Conservation (phyloP, 2,329 filamentous ascomycete genomes). For the Monilinia aucupariae region DNA sequence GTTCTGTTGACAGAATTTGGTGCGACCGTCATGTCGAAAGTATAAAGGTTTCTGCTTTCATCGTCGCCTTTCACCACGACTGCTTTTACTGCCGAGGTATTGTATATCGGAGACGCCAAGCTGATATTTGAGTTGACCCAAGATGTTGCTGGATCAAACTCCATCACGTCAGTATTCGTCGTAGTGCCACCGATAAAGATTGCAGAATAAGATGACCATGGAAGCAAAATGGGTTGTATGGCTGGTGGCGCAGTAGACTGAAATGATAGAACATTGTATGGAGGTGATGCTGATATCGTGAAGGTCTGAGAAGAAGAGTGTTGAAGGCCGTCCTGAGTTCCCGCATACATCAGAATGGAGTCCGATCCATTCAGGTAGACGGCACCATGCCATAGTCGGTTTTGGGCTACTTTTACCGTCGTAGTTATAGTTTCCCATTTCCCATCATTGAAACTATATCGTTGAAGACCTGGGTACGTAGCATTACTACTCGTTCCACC, state of each 20-base stretch:
- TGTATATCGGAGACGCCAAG: slow-evolving; percentile 55
- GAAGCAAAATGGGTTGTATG: slow-evolving; percentile 64
- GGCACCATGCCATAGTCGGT: slow-evolving; percentile 69
- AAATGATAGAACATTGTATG: slow-evolving; percentile 58
- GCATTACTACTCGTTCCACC: slow-evolving; percentile 58
- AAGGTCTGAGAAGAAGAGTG: slow-evolving; percentile 68
- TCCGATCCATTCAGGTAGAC: slow-evolving; percentile 66
- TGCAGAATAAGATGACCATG: slow-evolving; percentile 66
- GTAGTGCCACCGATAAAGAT: slow-evolving; percentile 69
- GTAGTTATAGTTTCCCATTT: slow-evolving; percentile 54
- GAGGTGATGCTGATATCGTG: slow-evolving; percentile 59
- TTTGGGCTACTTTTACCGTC: slow-evolving; percentile 40
- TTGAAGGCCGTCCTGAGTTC: slow-evolving; percentile 56
- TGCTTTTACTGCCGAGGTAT: slow-evolving; percentile 55
- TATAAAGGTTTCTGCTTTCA: slow-evolving; percentile 70
- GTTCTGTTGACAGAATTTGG: slow-evolving; percentile 72
- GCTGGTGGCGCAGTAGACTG: slow-evolving; percentile 56
- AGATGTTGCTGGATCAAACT: slow-evolving; percentile 57
- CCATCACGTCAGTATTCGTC: slow-evolving; percentile 62
- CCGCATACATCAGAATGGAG: slow-evolving; percentile 75
- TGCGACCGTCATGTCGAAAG: slow-evolving; percentile 67
- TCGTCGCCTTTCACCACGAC: slow-evolving; percentile 67
- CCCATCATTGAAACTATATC: slow-evolving; percentile 51
- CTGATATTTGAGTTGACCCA: slow-evolving; percentile 65
- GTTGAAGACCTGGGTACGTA: slow-evolving; percentile 69